Evolutionary conservation across 352 stramenopile species (phyloP).

Genomic region (Phytophthora cactorum): DNA sequence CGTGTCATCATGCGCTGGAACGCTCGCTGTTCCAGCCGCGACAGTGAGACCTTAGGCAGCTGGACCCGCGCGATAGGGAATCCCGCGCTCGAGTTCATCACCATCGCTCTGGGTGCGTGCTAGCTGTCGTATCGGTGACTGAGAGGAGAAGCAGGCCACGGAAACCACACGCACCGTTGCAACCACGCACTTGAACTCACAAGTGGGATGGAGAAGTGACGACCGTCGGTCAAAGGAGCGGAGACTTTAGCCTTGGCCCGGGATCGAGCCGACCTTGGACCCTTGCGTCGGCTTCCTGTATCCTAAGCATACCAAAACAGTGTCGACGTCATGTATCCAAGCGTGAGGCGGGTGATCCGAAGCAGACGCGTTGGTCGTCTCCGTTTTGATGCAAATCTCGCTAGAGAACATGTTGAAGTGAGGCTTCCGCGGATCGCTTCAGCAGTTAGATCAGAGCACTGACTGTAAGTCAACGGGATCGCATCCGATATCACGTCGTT

Average conservation of each 20-base stretch:
- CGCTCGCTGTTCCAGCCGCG: constrained; percentile 20
- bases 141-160: constrained; percentile 4
- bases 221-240: not conserved
- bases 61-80: constrained; percentile 40
- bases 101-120: not conserved
- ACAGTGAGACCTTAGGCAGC: constrained; percentile 33
- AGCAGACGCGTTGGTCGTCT: not conserved
- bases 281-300: not conserved
- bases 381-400: not conserved
- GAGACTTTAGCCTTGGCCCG: not conserved
- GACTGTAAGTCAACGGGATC: too few species aligned
- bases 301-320: not conserved
- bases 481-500: too few species aligned
- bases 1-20: constrained; percentile 29
- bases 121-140: constrained; percentile 5
- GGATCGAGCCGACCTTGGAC: too few species aligned
- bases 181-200: constrained; percentile 15
- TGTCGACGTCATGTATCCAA: too few species aligned
- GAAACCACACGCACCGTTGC: not conserved
- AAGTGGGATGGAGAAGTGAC: constrained; percentile 1
- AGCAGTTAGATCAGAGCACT: too few species aligned
- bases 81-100: constrained; percentile 15
- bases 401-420: constrained; percentile 8
- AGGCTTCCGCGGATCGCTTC: not conserved
- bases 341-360: not conserved